phyloP scores from a whole-genome alignment of 495 filamentous ascomycete genomes.

The Penicillium parvum region DNA sequence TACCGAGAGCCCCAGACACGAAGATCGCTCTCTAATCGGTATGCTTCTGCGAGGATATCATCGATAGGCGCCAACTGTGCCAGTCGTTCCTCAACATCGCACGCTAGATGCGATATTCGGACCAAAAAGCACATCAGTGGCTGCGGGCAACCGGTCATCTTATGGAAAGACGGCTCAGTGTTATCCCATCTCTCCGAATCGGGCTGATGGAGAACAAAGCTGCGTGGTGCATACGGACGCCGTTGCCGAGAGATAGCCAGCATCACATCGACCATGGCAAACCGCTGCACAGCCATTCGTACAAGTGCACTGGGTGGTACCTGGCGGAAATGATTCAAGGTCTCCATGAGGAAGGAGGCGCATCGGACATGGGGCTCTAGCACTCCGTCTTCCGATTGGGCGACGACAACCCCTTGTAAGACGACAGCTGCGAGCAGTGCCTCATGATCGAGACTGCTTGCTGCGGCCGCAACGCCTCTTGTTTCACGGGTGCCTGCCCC shows the following conservation, averaged over 20 bases:
- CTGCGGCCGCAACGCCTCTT: background rate
- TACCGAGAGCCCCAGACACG: slow-evolving; percentile 17
- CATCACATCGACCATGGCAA: slow-evolving; percentile 29
- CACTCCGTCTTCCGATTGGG: slow-evolving; percentile 23
- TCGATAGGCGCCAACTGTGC: background rate
- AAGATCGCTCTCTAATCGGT: slow-evolving; percentile 21
- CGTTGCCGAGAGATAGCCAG: slow-evolving; percentile 27
- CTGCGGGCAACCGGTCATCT: slow-evolving; percentile 30
- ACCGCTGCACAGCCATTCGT: slow-evolving; percentile 23
- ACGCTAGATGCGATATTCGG: slow-evolving; percentile 22
- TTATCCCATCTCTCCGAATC: slow-evolving; percentile 20
- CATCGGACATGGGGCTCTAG: slow-evolving; percentile 27
- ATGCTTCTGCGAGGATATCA: slow-evolving; percentile 9
- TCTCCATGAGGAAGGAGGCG: slow-evolving; percentile 25
- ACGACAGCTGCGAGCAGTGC: slow-evolving; percentile 24
- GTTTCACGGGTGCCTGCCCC: background rate
- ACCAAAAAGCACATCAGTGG: slow-evolving; percentile 27
- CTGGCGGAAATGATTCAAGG: slow-evolving; percentile 14
- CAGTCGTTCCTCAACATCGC: slow-evolving; percentile 17
- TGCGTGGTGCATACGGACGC: slow-evolving; percentile 19
- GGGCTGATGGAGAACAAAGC: slow-evolving; percentile 20
- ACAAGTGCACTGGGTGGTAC: slow-evolving; percentile 14
- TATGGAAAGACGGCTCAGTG: slow-evolving; percentile 26
- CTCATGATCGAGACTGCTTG: slow-evolving; percentile 12
- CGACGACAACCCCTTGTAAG: slow-evolving; percentile 24